Evolutionary conservation across 176 grass and related monocot species (phyloP), one percentile per base, ranked within the genome.

Genomic region (Thalia dealbata): DNA sequence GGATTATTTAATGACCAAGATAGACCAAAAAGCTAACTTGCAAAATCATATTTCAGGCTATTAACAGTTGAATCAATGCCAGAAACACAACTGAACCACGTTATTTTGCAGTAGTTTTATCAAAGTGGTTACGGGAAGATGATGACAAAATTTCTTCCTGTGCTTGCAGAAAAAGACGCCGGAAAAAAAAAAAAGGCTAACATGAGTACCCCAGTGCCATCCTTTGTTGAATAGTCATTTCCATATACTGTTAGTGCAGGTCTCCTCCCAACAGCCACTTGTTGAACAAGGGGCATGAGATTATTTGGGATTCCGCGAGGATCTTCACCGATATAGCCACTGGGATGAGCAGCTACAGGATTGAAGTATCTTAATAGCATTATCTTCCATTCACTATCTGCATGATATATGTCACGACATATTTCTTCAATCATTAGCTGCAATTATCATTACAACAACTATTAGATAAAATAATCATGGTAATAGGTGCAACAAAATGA

Each of bases 341-440:
- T 97, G 35, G 87, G 87, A 76, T 97, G 89, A 82, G 89, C 93
- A 72, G 89, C 93, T 35, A 97, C 93, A 7, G 93, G 93, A 73
- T 97, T 97, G 81, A 92, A 96, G 63, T 97, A 97, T 78, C 93
- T 85, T 69, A 97, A 84, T 74, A 97, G 78, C 83, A 97, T 90
- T 67, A 92, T 97, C 68, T 84, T 85, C 89, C 93, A 97, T 78
- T 97, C 87, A 79, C 80, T 80, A 81, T 92, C 93, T 35, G 82
- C 58, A 30, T 54, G 64, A 79, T 97, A 76, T 58, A 92, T 83
- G 81, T 92, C 89, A 79, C 87, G 80, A 55, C 89, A 97, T 70
- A 97, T 97, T 21, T 97, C 85, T 82, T 97, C 93, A 18, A 84
- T 88, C 55, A 97, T 88, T 83, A 97, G 73, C 93, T 97, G 87